Evolutionary conservation across 176 grass and related monocot genomes (phyloP), one percentile per base, ranked within the genome.

Genomic region (Musa itinerans): DNA sequence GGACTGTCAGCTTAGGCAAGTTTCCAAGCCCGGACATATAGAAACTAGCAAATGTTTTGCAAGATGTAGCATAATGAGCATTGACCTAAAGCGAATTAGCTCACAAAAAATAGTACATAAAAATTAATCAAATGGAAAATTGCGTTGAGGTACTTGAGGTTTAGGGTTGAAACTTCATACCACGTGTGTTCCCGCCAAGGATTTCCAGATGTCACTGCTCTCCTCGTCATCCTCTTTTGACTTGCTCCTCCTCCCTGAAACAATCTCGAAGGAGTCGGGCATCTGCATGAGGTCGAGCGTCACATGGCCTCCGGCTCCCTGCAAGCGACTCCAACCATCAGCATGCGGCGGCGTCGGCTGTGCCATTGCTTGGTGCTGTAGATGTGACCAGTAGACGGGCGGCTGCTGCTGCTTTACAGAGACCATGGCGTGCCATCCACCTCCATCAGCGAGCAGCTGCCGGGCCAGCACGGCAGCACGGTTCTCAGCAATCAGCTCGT

Each of bases 401-500:
- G 34, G 34, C 34, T 43, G 34, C 34, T 24, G 54, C 43, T 12
- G 23, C 57, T 65, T 65, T 3, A 48, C 34, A 21, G 16, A n/a
- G 25, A 22, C 26, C 53, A 59, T 11, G 24, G 56, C 72, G 11
- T 23, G 65, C 52, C 55, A 81, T 43, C 51, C 77, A 21, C 72
- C 50, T 23, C 62, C 82, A 48, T 87, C 85, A n/a, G 75, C 23
- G 63, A 87, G 86, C 61, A 84, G 78, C 66, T 93, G 90, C 59
- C 86, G 85, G 1, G 90, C 65, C 16, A 93, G 77, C 16, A 43
- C 73, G 0, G 94, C 80, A 0, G 88, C 88, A 15, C 88, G 94
- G 90, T 98, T 93, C 86, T 98, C 90, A 0, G 90, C 86, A 48
- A 98, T 98, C 66, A 98, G 90, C 71, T 91, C 94, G 7, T 85